Conservation (phyloP, 306 rosid species). For the Castanea sativa region DNA sequence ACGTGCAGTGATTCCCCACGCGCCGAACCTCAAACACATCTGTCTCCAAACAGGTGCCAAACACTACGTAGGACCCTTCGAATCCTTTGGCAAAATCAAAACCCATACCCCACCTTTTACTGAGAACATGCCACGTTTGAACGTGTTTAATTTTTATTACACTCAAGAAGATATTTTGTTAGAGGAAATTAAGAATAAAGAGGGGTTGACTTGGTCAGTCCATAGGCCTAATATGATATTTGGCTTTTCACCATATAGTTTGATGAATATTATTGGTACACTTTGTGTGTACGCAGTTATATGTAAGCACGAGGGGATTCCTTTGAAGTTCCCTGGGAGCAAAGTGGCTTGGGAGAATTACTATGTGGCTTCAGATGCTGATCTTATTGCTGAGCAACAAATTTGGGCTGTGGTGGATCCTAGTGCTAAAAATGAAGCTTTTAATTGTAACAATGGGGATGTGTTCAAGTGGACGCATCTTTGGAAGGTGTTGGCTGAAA, state of each 20-base stretch:
- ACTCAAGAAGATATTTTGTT: constrained; percentile 43
- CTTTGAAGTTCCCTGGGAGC: constrained; percentile 58
- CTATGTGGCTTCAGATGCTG: constrained; percentile 49
- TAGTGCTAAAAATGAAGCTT: constrained; percentile 51
- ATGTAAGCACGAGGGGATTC: constrained; percentile 59
- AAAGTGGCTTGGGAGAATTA: constrained; percentile 48
- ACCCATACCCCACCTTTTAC: not conserved
- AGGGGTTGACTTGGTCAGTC: constrained; percentile 57
- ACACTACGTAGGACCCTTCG: constrained; percentile 60
- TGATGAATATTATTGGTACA: constrained; percentile 33
- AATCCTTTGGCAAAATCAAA: constrained; percentile 21
- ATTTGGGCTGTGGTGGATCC: constrained; percentile 83
- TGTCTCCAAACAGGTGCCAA: constrained; percentile 66
- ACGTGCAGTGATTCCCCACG: constrained; percentile 50
- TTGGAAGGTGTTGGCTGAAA: too few species aligned
- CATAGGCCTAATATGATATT: constrained; percentile 47
- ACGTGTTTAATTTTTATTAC: constrained; percentile 55
- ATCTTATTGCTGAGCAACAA: constrained; percentile 77
- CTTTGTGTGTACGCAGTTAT: constrained; percentile 59
- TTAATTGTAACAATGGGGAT: too few species aligned
- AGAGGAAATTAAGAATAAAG: constrained; percentile 43
- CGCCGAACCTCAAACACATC: constrained; percentile 61
- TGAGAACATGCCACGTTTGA: constrained; percentile 7
- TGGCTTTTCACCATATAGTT: too few species aligned
- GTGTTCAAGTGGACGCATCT: too few species aligned